These are phyloP conservation scores for Umbellularia californica DNA, from an alignment of 164 flowering plant species.

Conservation along the genomic window DNA sequence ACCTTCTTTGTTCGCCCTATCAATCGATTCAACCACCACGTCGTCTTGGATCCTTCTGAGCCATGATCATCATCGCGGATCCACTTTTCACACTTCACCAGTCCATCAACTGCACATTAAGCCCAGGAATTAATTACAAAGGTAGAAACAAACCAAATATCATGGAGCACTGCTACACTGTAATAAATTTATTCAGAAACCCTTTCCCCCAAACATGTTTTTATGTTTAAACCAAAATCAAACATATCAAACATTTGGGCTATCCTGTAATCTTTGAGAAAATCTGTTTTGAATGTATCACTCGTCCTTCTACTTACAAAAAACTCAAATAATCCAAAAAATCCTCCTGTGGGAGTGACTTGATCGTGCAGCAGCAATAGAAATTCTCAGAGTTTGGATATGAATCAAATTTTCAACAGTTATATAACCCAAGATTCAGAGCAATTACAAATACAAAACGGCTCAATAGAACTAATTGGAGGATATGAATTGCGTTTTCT, in stretches of 20 bases:
- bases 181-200: neutral
- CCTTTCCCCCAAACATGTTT: no score
- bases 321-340: neutral
- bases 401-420: no score
- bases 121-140: neutral
- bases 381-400: neutral
- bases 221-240: no score
- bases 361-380: neutral
- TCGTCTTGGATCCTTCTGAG: conserved; percentile 61
- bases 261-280: neutral
- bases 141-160: neutral
- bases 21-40: conserved; percentile 85
- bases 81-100: conserved; percentile 93
- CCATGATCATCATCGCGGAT: conserved; percentile 63
- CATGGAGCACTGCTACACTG: no score
- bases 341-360: neutral
- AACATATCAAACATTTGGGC: no score
- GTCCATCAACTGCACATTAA: conserved; percentile 69
- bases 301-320: neutral
- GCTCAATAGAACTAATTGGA: neutral
- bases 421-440: no score
- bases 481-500: neutral
- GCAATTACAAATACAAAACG: neutral
- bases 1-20: conserved; percentile 74
- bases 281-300: neutral